phyloP scores from a whole-genome alignment of 2,329 filamentous ascomycete species.

The Apiospora rasikravindrae region DNA sequence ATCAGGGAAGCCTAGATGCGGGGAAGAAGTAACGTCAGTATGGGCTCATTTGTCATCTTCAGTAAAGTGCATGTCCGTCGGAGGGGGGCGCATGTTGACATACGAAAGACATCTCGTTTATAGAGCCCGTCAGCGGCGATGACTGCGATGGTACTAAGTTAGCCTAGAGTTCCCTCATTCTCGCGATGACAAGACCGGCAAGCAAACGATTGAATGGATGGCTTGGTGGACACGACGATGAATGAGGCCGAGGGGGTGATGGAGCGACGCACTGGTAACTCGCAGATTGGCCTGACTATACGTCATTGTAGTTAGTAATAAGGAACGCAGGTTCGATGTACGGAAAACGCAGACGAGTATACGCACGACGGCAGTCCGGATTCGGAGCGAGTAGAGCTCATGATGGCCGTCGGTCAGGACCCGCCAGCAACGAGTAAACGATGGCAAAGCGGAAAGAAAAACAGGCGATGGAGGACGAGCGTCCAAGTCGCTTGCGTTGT shows the following conservation, averaged over 20 bases:
- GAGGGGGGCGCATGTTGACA: constrained; percentile 45
- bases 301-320: constrained; percentile 37
- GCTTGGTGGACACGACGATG: background rate
- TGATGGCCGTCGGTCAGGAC: constrained; percentile 30
- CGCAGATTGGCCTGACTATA: constrained; percentile 82
- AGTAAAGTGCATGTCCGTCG: background rate
- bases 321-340: constrained; percentile 22
- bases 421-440: background rate
- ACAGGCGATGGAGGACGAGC: background rate
- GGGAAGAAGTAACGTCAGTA: background rate
- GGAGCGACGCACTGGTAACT: constrained; percentile 77
- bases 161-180: constrained; percentile 32
- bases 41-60: background rate
- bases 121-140: constrained; percentile 98
- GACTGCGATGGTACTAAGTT: constrained; percentile 62
- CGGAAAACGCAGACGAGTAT: constrained; percentile 8
- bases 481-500: constrained; percentile 7
- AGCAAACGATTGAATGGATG: constrained; percentile 15
- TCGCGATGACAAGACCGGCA: background rate
- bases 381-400: constrained; percentile 59
- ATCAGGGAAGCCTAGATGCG: constrained; percentile 82
- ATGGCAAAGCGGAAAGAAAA: background rate
- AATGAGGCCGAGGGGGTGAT: constrained; percentile 23
- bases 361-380: constrained; percentile 69
- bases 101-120: constrained; percentile 99